phyloP scores from a whole-genome alignment of 306 rosid genomes.

The Inga oerstediana region DNA sequence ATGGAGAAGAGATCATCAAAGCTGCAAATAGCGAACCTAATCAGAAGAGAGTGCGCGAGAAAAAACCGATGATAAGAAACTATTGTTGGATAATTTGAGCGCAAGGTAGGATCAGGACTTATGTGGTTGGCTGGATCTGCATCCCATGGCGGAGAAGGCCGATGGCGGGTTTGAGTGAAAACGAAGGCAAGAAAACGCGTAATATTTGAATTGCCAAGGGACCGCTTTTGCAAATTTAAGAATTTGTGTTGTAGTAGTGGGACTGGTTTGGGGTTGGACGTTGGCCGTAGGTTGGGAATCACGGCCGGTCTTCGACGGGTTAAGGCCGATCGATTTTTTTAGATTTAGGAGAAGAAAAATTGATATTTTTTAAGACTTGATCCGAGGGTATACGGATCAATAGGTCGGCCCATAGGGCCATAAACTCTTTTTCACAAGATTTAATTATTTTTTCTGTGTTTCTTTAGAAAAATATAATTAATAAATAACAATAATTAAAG shows the following conservation, averaged over 20 bases:
- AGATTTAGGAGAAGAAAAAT: too few relatives aligned
- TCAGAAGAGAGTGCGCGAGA: conserved; percentile 27
- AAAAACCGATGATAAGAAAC: neutral
- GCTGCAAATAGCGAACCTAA: conserved; percentile 41
- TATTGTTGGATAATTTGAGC: neutral
- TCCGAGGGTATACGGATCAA: too few relatives aligned
- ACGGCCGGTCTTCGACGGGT: too few relatives aligned
- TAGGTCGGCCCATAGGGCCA: too few relatives aligned
- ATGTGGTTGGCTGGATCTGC: conserved; percentile 55
- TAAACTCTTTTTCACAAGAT: too few relatives aligned
- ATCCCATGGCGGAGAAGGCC: conserved; percentile 41
- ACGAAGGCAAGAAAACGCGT: conserved; percentile 27
- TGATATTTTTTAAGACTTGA: too few relatives aligned
- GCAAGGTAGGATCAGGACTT: conserved; percentile 11
- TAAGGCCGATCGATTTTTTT: too few relatives aligned
- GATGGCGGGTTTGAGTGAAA: conserved; percentile 42
- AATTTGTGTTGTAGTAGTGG: neutral
- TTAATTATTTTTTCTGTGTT: too few relatives aligned
- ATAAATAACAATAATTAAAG: too few relatives aligned
- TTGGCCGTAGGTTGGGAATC: too few relatives aligned
- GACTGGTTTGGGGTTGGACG: neutral
- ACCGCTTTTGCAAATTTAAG: conserved; percentile 1
- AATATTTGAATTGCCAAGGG: conserved; percentile 28
- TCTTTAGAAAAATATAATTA: too few relatives aligned
- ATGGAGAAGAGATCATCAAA: neutral